Evolutionary conservation across 345 rosid genomes (phyloP), one percentile per base, ranked within the genome.

Genomic region (Eucalyptus pauciflora): DNA sequence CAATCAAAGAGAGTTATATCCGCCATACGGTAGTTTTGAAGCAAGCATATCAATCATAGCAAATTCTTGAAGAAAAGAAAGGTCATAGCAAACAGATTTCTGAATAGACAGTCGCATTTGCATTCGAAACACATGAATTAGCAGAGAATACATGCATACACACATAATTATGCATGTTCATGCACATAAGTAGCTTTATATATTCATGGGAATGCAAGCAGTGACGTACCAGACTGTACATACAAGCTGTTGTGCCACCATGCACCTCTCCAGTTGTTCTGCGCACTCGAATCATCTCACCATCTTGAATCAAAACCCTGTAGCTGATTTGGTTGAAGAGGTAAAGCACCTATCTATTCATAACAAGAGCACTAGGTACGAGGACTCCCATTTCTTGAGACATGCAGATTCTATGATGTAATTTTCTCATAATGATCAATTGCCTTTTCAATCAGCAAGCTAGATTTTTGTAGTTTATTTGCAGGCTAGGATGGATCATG

Each of bases 211-310:
- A 67, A n/a, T 31, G 79, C 11, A 33, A 67, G 56, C 14, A 43
- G 17, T 48, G n/a, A 81, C 86, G 46, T 90, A 96, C 98, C 97
- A 91, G 97, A 93, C 31, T 93, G 92, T 89, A 90, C 91, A 69
- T 91, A 92, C 89, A 96, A 93, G 93, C 94, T 94, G 91, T 96
- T 93, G 92, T 95, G 98, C 99, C 98, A 95, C 99, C 99, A 98
- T 43, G 97, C 95, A 50, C 99, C 99, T 89, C 94, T 96, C 99
- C 99, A 97, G 91, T 97, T 92, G 88, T 97, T 95, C 89, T 96
- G 97, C 86, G 97, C 98, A 87, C 94, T 96, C 83, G 96, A 92
- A 91, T 96, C 0, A 13, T 64, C 37, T 64, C 37, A 14, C 76
- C 76, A n/a, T 64, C 76, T n/a, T 31, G 76, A 31, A 4, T 14